Base-by-base conservation (phyloP, 1,139 yeast species). In the Diutina catenulata region DNA sequence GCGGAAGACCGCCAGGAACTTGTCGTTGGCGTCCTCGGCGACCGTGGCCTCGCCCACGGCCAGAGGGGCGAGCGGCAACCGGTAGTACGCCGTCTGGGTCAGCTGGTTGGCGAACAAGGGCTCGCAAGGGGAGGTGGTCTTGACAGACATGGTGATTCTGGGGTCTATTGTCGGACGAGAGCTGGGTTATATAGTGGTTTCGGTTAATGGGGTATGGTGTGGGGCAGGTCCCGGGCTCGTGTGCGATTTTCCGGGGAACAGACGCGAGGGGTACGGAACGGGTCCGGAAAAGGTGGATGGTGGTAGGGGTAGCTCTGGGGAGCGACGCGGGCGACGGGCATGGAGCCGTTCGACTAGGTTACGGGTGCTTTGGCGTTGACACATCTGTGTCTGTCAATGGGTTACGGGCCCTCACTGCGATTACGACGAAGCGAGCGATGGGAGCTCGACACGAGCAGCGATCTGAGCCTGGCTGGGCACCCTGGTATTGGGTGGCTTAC, bases 101-200 rank as follows among this genome's bases (percentile, higher is more conserved):
- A 31, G 35, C 25, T 31, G 35, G 35, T 31, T 31, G 25, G 35
- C 9, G 26, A 31, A 31, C 14, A 31, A 26, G 15, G 35, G 18
- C 7, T 31, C 35, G 13, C 35, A 31, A 7, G 25, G 35, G 5
- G 35, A 31, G 6, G 35, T 21, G 13, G 35, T 31, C 8, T 21
- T 11, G 16, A 31, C 35, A 14, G 21, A 24, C 35, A 31, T 31
- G 22, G n/a, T 3, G 23, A 20, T 5, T n/a, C 11, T 11, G 9
- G 25, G 11, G 5, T 11, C 9, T 4, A 23, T 23, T 4, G 4
- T 23, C 25, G 8, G 24, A 11, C 11, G 11, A 22, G 10, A 22
- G 24, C 11, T 11, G 24, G 24, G 8, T 22, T 22, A 22, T 22
- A 22, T 22, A 22, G 24, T 11, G 24, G 24, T 11, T 9, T 3